Conservation (phyloP, 108 stramenopile species). For the Licmophora abbreviata region DNA sequence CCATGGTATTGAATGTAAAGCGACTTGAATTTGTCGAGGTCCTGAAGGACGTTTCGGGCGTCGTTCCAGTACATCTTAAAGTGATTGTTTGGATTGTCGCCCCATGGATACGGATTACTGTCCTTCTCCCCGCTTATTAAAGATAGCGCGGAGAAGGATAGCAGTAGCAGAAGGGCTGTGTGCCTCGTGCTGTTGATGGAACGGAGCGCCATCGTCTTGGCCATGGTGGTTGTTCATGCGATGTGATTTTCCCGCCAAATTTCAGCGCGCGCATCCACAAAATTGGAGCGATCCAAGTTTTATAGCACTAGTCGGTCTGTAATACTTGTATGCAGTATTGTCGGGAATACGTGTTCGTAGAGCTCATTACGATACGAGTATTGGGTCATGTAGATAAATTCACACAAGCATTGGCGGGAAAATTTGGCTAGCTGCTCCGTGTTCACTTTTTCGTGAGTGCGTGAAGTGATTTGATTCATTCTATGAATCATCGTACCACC, state of each 20-base stretch:
- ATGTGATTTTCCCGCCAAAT: neutral
- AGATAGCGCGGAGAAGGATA: too few relatives aligned
- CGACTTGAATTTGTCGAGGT: conserved; percentile 28
- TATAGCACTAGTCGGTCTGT: neutral
- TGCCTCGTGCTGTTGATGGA: neutral
- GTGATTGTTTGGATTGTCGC: conserved; percentile 24
- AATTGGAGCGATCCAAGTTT: neutral
- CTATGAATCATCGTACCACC: too few relatives aligned
- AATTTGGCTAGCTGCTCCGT: too few relatives aligned
- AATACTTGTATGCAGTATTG: too few relatives aligned
- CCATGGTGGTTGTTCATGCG: neutral
- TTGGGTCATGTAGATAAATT: too few relatives aligned
- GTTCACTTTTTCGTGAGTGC: too few relatives aligned
- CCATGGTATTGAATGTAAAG: conserved; percentile 34
- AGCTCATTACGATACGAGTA: too few relatives aligned
- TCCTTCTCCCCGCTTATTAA: conserved; percentile 5
- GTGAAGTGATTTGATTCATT: too few relatives aligned
- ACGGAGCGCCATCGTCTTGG: neutral
- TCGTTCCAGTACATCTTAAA: conserved; percentile 30
- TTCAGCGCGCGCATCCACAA: neutral
- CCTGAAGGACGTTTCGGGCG: conserved; percentile 29
- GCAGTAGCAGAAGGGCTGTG: too few relatives aligned
- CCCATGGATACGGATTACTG: conserved; percentile 6
- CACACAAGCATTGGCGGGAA: too few relatives aligned
- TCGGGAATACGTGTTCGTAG: too few relatives aligned